Conservation (phyloP, 768 basidiomycete species). For the Boletus rubroflammeus region DNA sequence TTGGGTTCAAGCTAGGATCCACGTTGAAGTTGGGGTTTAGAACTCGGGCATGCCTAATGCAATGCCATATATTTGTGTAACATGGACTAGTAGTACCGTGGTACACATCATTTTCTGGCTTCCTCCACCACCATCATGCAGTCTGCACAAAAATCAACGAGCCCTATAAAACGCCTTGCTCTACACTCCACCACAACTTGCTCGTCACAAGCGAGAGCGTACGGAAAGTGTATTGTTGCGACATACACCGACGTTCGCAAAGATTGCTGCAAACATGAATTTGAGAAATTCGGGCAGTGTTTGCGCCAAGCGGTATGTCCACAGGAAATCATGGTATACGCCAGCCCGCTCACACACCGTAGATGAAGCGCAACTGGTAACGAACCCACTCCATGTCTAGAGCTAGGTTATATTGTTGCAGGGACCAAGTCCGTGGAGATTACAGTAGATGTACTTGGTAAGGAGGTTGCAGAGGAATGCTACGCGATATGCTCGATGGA, state of each 20-base stretch:
- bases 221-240: slow-evolving; percentile 85
- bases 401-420: slow-evolving; percentile 4
- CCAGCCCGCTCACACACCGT: background rate
- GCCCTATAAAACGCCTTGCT: slow-evolving; percentile 63
- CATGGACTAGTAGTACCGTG: background rate
- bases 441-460: slow-evolving; percentile 17
- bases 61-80: no score
- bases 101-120: background rate
- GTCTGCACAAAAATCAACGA: slow-evolving; percentile 30
- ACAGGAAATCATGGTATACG: background rate
- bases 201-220: slow-evolving; percentile 64
- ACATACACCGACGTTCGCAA: slow-evolving; percentile 81
- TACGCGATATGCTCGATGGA: slow-evolving; percentile 19
- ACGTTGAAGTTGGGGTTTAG: background rate
- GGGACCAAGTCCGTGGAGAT: slow-evolving; percentile 9
- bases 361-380: slow-evolving; percentile 62
- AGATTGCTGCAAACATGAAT: slow-evolving; percentile 83
- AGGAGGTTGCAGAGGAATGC: slow-evolving; percentile 6
- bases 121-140: slow-evolving; percentile 18
- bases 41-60: slow-evolving; percentile 7
- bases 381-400: background rate
- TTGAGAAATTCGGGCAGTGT: slow-evolving; percentile 78
- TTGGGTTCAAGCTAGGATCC: background rate
- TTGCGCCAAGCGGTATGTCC: slow-evolving; percentile 70
- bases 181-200: slow-evolving; percentile 70